Base-by-base conservation (phyloP, 2,329 filamentous ascomycete species). In the Aspergillus aculeatus region DNA sequence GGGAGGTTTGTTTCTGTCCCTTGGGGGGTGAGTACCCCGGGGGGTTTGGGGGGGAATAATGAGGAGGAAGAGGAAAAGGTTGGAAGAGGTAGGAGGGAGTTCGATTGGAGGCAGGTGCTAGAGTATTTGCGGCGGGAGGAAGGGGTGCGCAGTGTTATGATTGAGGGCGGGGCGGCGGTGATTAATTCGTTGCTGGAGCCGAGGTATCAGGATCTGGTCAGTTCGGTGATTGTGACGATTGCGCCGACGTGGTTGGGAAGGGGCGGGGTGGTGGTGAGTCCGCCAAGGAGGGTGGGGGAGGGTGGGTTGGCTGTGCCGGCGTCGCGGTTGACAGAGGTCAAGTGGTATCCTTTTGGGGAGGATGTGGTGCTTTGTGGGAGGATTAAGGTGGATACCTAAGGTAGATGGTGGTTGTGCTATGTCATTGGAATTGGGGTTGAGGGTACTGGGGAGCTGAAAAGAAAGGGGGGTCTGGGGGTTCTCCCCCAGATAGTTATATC, bases 211-310 rank as follows among this genome's bases (percentile, higher is more conserved):
- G 61, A 68, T 4, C 74, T 92, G 4, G 79, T 96, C 26, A 83
- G 90, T 69, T 87, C 88, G 3, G 88, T 96, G 49, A 89, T 97
- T 69, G 81, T 97, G 51, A 97, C 94, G 0, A 88, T 97, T 69
- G 92, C 93, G 2, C 93, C 93, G 4, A 91, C 87, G 0, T 97
- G 91, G 87, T 80, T 97, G 21, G 93, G 93, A 0, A 82, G 84
- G 61, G 92, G 91, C 2, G 91, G 91, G 3, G 90, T 96, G 10
- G 83, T 88, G 6, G 90, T 96, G 0, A 88, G 86, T 48, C 93
- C 93, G 1, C 77, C 83, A 6, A 78, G 84, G 54, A 81, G 80
- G 12, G 73, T 77, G 4, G 23, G 23, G 23, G 74, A 81, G 2
- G 71, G 74, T 41, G 81, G 82, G 2, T 70, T 83, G 23, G 80